phyloP scores from a whole-genome alignment of 805 yeast genomes.

The Yamadazyma olivae region DNA sequence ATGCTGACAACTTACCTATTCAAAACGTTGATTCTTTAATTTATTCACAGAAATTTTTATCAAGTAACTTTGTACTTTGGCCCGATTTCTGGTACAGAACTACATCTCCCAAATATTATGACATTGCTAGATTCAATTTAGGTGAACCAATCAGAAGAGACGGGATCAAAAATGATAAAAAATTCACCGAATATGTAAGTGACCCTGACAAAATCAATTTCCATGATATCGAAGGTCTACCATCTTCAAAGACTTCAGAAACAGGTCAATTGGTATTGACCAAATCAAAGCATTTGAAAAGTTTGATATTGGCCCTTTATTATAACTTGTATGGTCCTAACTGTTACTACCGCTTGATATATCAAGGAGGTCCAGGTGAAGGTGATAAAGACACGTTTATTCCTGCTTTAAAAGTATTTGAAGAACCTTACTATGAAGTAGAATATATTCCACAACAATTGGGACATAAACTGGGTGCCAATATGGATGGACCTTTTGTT shows the following conservation, averaged over 20 bases:
- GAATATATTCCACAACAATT: slow-evolving; percentile 14
- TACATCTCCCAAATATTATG: slow-evolving; percentile 30
- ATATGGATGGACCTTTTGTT: slow-evolving; percentile 13
- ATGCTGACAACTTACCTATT: slow-evolving; percentile 32
- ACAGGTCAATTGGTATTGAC: slow-evolving; percentile 36
- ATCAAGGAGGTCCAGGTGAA: slow-evolving; percentile 32
- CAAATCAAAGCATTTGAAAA: slow-evolving; percentile 28
- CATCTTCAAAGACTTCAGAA: slow-evolving; percentile 26
- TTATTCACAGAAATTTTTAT: slow-evolving; percentile 19
- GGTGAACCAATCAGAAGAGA: slow-evolving; percentile 29
- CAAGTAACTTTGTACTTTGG: slow-evolving; percentile 30
- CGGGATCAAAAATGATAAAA: slow-evolving; percentile 25
- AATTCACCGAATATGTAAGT: slow-evolving; percentile 18
- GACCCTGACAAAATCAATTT: slow-evolving; percentile 14
- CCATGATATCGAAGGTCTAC: slow-evolving; percentile 34
- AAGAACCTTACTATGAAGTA: slow-evolving; percentile 30
- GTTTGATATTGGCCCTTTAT: slow-evolving; percentile 29
- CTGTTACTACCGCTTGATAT: slow-evolving; percentile 27
- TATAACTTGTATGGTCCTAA: slow-evolving; percentile 30
- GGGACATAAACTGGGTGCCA: slow-evolving; percentile 9
- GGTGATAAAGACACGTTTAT: slow-evolving; percentile 38
- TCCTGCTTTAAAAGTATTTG: slow-evolving; percentile 34
- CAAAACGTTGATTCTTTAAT: slow-evolving; percentile 27
- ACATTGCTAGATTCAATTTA: slow-evolving; percentile 24
- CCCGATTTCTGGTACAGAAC: slow-evolving; percentile 35